Conservation (phyloP, 1,139 yeast genomes). For the Hyphopichia pseudoburtonii region DNA sequence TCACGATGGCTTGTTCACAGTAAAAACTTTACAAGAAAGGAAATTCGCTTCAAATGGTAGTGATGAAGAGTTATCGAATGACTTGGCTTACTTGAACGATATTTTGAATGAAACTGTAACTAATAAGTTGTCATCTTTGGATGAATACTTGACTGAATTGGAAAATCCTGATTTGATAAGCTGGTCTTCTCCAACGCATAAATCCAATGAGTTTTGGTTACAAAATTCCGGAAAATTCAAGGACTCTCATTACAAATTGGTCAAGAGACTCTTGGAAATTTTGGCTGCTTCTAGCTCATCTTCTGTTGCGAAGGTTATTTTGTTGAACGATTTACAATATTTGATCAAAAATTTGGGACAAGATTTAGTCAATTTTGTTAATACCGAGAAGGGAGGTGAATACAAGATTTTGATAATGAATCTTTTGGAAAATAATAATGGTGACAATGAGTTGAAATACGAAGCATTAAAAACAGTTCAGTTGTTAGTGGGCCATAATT, state of each 20-base stretch:
- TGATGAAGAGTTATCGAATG: constrained; percentile 85
- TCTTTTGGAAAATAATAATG: constrained; percentile 64
- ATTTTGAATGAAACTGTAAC: constrained; percentile 70
- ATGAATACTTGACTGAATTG: constrained; percentile 85
- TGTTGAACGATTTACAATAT: constrained; percentile 55
- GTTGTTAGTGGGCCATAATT: constrained; percentile 73
- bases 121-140: constrained; percentile 79
- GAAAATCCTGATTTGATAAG: constrained; percentile 72
- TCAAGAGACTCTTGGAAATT: constrained; percentile 50
- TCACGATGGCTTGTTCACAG: constrained; percentile 70
- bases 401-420: constrained; percentile 77
- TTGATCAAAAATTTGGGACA: constrained; percentile 44
- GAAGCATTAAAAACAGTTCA: constrained; percentile 96
- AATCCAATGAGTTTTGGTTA: constrained; percentile 84
- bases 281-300: constrained; percentile 24
- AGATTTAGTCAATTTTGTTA: constrained; percentile 74
- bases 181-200: constrained; percentile 91
- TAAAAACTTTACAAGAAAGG: constrained; percentile 72
- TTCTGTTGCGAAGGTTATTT: constrained; percentile 35
- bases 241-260: constrained; percentile 71
- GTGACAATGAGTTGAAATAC: constrained; percentile 85
- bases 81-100: constrained; percentile 58
- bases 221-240: constrained; percentile 78
- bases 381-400: constrained; percentile 56
- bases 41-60: constrained; percentile 72